These are phyloP conservation scores for Colletotrichum australisinense DNA, from an alignment of 2,329 filamentous ascomycete species.

Conservation along the genomic window DNA sequence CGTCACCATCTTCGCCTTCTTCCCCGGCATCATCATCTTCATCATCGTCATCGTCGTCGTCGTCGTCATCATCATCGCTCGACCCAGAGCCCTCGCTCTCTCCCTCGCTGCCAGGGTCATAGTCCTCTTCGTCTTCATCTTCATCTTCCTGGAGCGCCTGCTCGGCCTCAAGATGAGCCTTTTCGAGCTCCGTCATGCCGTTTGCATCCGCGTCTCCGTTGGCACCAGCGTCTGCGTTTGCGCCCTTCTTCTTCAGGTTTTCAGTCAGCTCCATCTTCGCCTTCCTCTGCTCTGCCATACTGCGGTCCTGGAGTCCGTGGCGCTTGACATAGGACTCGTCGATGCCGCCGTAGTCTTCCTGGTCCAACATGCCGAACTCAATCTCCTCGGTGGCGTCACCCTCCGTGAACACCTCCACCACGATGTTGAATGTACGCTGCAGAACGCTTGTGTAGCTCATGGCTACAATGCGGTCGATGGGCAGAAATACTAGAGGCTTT, in stretches of 20 bases:
- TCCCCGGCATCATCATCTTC: conserved; percentile 54
- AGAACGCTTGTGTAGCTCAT: conserved; percentile 76
- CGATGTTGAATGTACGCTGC: conserved; percentile 76
- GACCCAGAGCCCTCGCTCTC: conserved; percentile 69
- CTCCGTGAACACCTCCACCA: conserved; percentile 67
- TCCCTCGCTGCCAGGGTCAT: conserved; percentile 71
- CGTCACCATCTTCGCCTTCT: conserved; percentile 45
- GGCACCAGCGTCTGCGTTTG: conserved; percentile 50
- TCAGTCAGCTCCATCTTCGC: conserved; percentile 72
- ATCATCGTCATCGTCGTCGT: conserved; percentile 61
- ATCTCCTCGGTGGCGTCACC: conserved; percentile 67
- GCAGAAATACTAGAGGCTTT: conserved; percentile 74
- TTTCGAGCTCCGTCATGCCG: conserved; percentile 60
- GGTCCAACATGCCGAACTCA: conserved; percentile 77
- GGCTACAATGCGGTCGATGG: conserved; percentile 68
- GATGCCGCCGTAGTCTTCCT: conserved; percentile 74
- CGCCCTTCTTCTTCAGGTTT: conserved; percentile 63
- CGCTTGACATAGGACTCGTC: conserved; percentile 71
- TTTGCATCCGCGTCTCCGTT: conserved; percentile 49
- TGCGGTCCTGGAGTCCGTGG: conserved; percentile 72
- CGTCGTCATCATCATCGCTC: conserved; percentile 64
- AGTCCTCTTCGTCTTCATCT: conserved; percentile 74
- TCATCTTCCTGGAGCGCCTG: conserved; percentile 69
- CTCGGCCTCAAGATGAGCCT: conserved; percentile 62
- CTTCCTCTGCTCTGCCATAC: conserved; percentile 75